A percentile compares a stretch with the other conserved stretches of the same genome.
Conservation (phyloP, 1,139 yeast species). For the Trichomonascaceae sp. region DNA sequence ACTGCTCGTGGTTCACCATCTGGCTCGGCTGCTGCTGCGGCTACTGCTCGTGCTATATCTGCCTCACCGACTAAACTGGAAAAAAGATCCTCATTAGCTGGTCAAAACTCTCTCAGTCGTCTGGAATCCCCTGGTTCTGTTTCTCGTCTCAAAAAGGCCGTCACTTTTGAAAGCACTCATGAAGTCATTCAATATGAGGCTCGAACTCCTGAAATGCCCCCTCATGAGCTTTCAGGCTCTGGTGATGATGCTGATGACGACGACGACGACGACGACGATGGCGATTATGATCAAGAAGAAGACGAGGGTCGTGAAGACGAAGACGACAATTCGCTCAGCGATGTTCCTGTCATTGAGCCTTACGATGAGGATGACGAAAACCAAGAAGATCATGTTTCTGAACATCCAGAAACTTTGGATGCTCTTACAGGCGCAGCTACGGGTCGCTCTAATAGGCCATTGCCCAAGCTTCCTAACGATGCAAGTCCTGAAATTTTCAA, state of each 20-base stretch:
- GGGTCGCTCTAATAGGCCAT: constrained; percentile 16
- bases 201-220: constrained; percentile 36
- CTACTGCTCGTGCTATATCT: background rate
- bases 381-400: constrained; percentile 1
- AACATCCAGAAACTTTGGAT: constrained; percentile 4
- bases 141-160: constrained; percentile 27
- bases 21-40: background rate
- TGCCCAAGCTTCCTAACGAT: constrained; percentile 20
- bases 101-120: constrained; percentile 26
- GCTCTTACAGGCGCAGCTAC: background rate
- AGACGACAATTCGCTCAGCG: constrained; percentile 10
- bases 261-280: constrained; percentile 18
- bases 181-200: constrained; percentile 41
- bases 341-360: constrained; percentile 25
- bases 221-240: constrained; percentile 10
- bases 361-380: constrained; percentile 5
- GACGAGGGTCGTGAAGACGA: constrained; percentile 19
- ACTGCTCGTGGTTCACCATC: background rate
- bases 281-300: constrained; percentile 21
- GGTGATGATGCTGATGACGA: constrained; percentile 17
- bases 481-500: constrained; percentile 5
- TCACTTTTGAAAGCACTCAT: constrained; percentile 32
- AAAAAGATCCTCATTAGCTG: constrained; percentile 19
- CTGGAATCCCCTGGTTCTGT: constrained; percentile 27
- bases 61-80: constrained; percentile 3